phyloP scores from a whole-genome alignment of 495 filamentous ascomycete species.

The Margaritispora aquatica region DNA sequence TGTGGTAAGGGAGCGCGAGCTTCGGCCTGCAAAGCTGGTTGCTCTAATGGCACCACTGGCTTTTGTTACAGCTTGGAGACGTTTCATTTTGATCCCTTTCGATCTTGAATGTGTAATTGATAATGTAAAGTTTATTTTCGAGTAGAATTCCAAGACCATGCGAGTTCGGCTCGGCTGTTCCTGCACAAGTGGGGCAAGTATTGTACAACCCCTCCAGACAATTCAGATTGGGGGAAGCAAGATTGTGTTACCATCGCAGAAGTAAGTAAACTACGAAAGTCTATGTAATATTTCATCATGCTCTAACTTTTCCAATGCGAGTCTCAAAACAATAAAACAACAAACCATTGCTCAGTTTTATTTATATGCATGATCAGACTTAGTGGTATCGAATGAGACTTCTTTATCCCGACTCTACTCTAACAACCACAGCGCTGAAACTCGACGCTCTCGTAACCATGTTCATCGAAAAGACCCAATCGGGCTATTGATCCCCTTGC shows the following conservation, averaged over 20 bases:
- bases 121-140: neutral
- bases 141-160: neutral
- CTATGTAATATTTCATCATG: too few relatives aligned
- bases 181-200: neutral
- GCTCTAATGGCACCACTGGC: slow-evolving; percentile 22
- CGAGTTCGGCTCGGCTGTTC: neutral
- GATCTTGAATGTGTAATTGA: neutral
- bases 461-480: slow-evolving; percentile 2
- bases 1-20: slow-evolving; percentile 18
- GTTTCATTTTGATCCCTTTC: slow-evolving; percentile 32
- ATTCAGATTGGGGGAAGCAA: too few relatives aligned
- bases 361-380: too few relatives aligned
- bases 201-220: neutral
- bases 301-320: too few relatives aligned
- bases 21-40: neutral
- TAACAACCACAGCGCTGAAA: slow-evolving; percentile 19
- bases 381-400: neutral
- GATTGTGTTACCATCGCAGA: too few relatives aligned
- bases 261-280: too few relatives aligned
- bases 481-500: neutral
- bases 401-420: slow-evolving; percentile 12
- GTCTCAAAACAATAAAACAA: too few relatives aligned
- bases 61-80: slow-evolving; percentile 22
- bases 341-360: too few relatives aligned
- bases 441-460: slow-evolving; percentile 6